phyloP scores from a whole-genome alignment of 1,284 basidiomycete species.

The Cryptococcus sp. region DNA sequence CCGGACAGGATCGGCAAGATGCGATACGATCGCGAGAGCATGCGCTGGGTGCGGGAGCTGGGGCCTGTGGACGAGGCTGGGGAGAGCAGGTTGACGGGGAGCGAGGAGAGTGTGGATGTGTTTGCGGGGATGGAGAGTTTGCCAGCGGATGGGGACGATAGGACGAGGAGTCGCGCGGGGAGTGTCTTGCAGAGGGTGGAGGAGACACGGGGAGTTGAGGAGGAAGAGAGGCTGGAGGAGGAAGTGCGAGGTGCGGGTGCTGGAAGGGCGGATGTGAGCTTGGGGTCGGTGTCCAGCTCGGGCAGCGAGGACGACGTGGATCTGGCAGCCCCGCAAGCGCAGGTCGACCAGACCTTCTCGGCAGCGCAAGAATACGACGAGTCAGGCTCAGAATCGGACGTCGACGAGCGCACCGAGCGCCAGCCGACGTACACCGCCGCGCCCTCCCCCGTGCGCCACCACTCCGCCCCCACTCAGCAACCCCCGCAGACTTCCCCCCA shows the following conservation, averaged over 20 bases:
- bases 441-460: too few species aligned
- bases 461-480: not conserved
- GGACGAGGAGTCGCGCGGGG: not conserved
- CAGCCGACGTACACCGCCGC: not conserved
- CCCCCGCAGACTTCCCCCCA: conserved; percentile 13
- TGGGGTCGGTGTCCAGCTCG: conserved; percentile 7
- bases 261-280: not conserved
- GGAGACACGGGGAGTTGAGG: not conserved
- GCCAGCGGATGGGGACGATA: conserved; percentile 7
- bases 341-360: too few species aligned
- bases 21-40: conserved; percentile 73
- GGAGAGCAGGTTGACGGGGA: conserved; percentile 45
- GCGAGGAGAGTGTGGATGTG: conserved; percentile 69
- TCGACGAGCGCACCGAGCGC: conserved; percentile 11
- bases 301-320: conserved; percentile 4
- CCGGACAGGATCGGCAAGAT: conserved; percentile 78
- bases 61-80: conserved; percentile 42
- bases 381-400: conserved; percentile 8
- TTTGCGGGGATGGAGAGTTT: conserved; percentile 83
- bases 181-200: not conserved
- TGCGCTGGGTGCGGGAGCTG: conserved; percentile 74
- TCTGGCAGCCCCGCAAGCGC: not conserved
- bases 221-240: not conserved
- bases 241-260: too few species aligned
- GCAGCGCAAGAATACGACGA: conserved; percentile 1